Base-by-base conservation (phyloP, 1,284 basidiomycete genomes). In the Leucoagaricus sp. region DNA sequence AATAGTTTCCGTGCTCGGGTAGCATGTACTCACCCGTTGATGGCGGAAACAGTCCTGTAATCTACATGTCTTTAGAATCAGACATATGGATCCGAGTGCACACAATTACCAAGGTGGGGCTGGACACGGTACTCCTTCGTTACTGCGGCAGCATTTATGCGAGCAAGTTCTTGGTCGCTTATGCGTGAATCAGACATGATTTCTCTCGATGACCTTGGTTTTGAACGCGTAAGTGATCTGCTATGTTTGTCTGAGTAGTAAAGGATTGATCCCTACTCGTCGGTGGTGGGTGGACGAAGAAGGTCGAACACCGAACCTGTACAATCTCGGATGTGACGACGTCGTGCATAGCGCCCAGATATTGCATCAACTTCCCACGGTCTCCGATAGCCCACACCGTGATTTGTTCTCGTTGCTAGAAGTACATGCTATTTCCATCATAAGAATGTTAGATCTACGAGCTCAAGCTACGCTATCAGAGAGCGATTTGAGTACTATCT, bases 81-180 rank as follows among this genome's bases (percentile, higher is more conserved):
- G 41, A 17, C 26, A 36, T 21, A 31, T 41, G 31, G 51, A 53
- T 29, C 53, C 42, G 42, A 47, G 13, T 21, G 47, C 58, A 55
- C 47, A 73, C 85, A 73, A 85, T 65, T 69, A 95, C 94, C 94
- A 63, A 98, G 80, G 73, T 96, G 92, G 47, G 96, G 96, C 66
- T 98, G 81, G 60, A 92, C 89, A 64, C 82, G 85, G 73, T 89
- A 93, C 72, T 93, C 87, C 67, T 80, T 84, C 50, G 91, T 93
- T 56, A 94, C 93, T 26, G 93, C 93, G 53, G 91, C 89, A 55
- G 91, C 90, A 69, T 94, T 94, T 71, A 95, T 87, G 52, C 85
- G 82, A 59, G 91, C 90, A 63, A 93, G 75, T 72, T 94, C 91
- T 64, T 73, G 80, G 71, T 93, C 86, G 67, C 77, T 87, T 53